phyloP scores from a whole-genome alignment of 2,329 filamentous ascomycete genomes.

The Aspergillus ibericus region DNA sequence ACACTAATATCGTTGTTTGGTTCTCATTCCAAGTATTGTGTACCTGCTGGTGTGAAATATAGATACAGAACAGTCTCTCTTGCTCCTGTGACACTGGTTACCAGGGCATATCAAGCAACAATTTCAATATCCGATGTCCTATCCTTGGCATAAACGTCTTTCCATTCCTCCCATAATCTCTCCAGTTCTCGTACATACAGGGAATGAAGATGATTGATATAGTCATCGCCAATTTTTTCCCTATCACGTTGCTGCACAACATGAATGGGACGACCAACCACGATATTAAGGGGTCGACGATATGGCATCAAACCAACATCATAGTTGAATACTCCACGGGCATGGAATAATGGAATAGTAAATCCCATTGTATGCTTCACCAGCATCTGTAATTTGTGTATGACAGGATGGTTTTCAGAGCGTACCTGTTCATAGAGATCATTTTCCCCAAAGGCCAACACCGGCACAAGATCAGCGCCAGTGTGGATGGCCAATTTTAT shows the following conservation, averaged over 20 bases:
- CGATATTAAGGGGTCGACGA: conserved; percentile 79
- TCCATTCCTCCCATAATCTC: conserved; percentile 49
- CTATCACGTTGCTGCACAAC: conserved; percentile 59
- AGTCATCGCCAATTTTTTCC: conserved; percentile 66
- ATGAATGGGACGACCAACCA: conserved; percentile 78
- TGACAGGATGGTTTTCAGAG: conserved; percentile 70
- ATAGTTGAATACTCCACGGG: conserved; percentile 93
- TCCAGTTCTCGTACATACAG: conserved; percentile 67
- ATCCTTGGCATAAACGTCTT: conserved; percentile 47
- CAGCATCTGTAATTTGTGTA: conserved; percentile 79
- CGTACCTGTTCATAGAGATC: conserved; percentile 90
- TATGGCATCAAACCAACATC: conserved; percentile 97
- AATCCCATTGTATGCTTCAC: conserved; percentile 87
- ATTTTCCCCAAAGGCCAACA: conserved; percentile 92
- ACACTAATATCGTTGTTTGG: background rate
- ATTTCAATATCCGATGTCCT: conserved; percentile 47
- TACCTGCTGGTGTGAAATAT: background rate
- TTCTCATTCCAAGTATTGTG: background rate
- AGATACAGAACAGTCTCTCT: background rate
- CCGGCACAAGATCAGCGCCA: conserved; percentile 91
- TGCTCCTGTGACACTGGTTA: background rate
- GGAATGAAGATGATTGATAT: conserved; percentile 77
- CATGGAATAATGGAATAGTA: conserved; percentile 86
- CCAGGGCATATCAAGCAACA: conserved; percentile 29
- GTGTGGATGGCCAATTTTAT: conserved; percentile 88